Evolutionary conservation across 192 early-diverging fungal genomes (phyloP), one percentile per base, ranked within the genome.

Genomic region (Physocladia obscura): DNA sequence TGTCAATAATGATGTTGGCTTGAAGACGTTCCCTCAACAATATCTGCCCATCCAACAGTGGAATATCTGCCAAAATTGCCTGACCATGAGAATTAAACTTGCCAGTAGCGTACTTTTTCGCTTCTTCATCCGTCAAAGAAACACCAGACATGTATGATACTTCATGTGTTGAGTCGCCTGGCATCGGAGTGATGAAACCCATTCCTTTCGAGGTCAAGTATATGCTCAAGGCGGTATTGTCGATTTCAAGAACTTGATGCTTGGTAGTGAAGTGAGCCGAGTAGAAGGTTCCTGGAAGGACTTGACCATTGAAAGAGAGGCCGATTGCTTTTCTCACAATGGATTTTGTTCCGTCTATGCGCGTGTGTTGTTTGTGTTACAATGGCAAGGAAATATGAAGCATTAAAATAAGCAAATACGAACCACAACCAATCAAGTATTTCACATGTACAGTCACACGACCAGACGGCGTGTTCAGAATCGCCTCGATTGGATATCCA

Each of bases 161-260:
- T 13, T n/a, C n/a, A n/a, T 44, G 40, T 44, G 8, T 44, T 8
- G 11, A n/a, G 0, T 26, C 22, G 19, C 50, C 55, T 30, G 67
- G 36, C 67, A 69, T 69, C 27, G 52, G 44, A 39, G 62, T 69
- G 44, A 69, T 35, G 57, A 64, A 69, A 63, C 17, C 57, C 36
- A 63, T 64, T n/a, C 67, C 67, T 24, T 21, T 30, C n/a, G 52
- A 32, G 29, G 19, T 27, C 13, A 39, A 24, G 38, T 22, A 69
- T 21, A 69, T 5, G 1, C 4, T 8, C 57, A 69, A 35, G 15
- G 52, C 52, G 5, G 52, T 27, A 8, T 1, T 60, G 62, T 56
- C 27, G 19, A 69, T 2, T 6, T 37, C 44, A 4, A 35, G 8
- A 21, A 39, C 21, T 24, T 8, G 24, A 17, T 56, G 19, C 21